Conservation (phyloP, 176 grass and related monocot genomes). For the Musa itinerans region DNA sequence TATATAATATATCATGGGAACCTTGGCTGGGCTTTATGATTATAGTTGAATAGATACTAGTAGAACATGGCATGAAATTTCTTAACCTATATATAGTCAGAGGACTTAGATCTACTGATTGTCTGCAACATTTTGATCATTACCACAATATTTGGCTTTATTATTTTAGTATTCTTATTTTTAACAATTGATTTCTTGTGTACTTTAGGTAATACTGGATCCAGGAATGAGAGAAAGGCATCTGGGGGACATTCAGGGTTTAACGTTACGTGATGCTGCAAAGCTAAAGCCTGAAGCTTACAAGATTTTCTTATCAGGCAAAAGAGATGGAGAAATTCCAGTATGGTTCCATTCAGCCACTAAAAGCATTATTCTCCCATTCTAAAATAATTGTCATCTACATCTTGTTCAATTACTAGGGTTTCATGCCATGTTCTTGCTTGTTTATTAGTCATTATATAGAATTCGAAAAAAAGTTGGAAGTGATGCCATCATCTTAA, state of each 20-base stretch:
- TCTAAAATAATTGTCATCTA: not conserved
- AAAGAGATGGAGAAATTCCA: constrained; percentile 67
- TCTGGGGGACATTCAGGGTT: constrained; percentile 76
- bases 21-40: not conserved
- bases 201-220: constrained; percentile 50
- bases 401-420: not conserved
- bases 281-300: constrained; percentile 56
- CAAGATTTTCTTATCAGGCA: constrained; percentile 51
- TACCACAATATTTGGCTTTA: not conserved
- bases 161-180: not conserved
- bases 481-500: no score
- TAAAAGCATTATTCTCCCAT: not conserved
- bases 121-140: not conserved
- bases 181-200: not conserved
- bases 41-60: not conserved
- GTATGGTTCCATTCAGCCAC: constrained; percentile 29
- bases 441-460: not conserved
- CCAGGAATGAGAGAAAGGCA: constrained; percentile 60
- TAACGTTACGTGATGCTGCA: constrained; percentile 50
- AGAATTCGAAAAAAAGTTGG: not conserved
- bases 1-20: not conserved
- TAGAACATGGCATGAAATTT: not conserved
- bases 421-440: not conserved
- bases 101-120: no score
- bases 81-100: no score